Evolutionary conservation across 176 grass and related monocot species (phyloP), one percentile per base, ranked within the genome.

Genomic region (Aegilops speltoides): DNA sequence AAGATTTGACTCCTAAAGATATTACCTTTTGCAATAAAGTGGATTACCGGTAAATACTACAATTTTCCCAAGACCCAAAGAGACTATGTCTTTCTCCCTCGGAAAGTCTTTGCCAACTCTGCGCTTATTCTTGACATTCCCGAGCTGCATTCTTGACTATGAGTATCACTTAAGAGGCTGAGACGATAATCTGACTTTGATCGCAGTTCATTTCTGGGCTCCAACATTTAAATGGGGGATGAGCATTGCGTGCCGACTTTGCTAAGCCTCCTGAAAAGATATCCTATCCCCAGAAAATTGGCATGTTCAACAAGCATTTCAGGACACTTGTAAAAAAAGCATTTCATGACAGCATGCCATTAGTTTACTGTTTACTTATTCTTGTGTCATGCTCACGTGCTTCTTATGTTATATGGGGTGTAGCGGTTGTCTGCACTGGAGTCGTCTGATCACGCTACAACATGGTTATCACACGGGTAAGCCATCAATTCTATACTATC

Each of bases 181-280:
- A 34, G 10, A 78, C 29, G 57, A 56, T 77, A 10, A 57, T 17
- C 46, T 19, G n/a, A 34, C 67, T 16, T 76, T 19, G 13, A 28
- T 82, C 64, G 56, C 79, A 92, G 89, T 97, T 87, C 92, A 90
- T 89, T 92, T 94, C 73, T 90, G 94, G 94, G 94, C 87, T 5
- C 92, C 89, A 45, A 97, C 89, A 17, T 92, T 94, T 76, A 92
- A 97, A 83, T 97, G 91, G 91, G 80, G 82, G 23, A 89, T 97
- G 23, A 97, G 28, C 76, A 92, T 94, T 83, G 94, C 91, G n/a
- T 46, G 89, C 89, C 3, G 94, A 94, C 83, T 97, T 92, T 36
- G 34, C 86, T 14, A 93, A 94, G 80, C 91, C 91, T 72, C 91
- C 94, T 5, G 91, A 97, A 74, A 88, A 92, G 36, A 85, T 93